Percentiles rank a stretch among this genome's conserved stretches.
Evolutionary conservation across 1,284 basidiomycete species (phyloP).

Genomic region (Marasmius fiardii): DNA sequence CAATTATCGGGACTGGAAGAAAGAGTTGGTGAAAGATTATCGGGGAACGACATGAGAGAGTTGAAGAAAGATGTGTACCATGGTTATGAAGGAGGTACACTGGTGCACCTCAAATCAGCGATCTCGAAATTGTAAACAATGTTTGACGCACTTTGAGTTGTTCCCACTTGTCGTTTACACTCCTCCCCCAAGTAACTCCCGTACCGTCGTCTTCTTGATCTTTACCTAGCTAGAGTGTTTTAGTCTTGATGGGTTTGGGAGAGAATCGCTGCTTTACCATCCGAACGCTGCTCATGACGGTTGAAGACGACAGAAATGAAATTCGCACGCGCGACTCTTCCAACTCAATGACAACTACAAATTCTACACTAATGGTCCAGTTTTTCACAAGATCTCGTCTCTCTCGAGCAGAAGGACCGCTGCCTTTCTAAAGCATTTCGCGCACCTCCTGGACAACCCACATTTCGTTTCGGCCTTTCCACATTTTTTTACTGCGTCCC

Average conservation of each 20-base stretch:
- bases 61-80: too few species aligned
- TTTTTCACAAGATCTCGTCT: too few species aligned
- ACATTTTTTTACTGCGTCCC: too few species aligned
- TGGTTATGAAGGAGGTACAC: too few species aligned
- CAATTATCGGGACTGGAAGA: constrained; percentile 31
- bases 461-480: too few species aligned
- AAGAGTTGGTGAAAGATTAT: constrained; percentile 19
- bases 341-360: too few species aligned
- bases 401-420: too few species aligned
- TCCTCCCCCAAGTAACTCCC: constrained; percentile 89
- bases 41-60: constrained; percentile 13
- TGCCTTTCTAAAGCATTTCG: too few species aligned
- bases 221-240: constrained; percentile 53
- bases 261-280: neutral
- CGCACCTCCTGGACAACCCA: too few species aligned
- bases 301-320: too few species aligned
- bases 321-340: too few species aligned
- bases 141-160: constrained; percentile 57
- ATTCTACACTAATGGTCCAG: too few species aligned
- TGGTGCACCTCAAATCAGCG: neutral
- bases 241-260: constrained; percentile 2
- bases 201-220: constrained; percentile 82
- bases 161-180: constrained; percentile 72
- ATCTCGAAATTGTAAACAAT: neutral
- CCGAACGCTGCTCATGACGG: constrained; percentile 5